Evolutionary conservation across 2,329 filamentous ascomycete genomes (phyloP).

Genomic region (Trichoderma asperellum): DNA sequence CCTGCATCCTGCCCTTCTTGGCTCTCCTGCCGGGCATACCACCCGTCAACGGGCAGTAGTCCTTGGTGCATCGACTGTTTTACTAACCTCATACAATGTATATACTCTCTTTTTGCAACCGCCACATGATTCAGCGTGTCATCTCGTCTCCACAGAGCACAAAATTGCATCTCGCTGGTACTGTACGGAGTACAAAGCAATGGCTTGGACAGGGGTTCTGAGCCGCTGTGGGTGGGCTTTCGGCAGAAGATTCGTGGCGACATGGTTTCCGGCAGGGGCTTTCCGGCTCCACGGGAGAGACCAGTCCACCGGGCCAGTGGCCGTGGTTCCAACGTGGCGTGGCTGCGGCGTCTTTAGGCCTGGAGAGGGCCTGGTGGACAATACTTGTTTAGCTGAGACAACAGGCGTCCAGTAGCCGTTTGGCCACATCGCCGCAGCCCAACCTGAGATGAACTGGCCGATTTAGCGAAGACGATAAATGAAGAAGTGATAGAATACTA

Average conservation of each 20-base stretch:
- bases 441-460: background rate
- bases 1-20: background rate
- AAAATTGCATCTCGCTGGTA: background rate
- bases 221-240: conserved; percentile 23
- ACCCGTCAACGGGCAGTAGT: background rate
- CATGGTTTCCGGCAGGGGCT: conserved; percentile 37
- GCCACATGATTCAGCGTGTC: conserved; percentile 15
- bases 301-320: conserved; percentile 18
- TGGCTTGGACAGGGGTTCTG: conserved; percentile 7
- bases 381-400: conserved; percentile 20
- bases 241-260: conserved; percentile 27
- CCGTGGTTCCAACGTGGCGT: conserved; percentile 16
- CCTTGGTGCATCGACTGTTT: background rate
- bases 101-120: background rate
- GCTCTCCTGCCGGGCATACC: background rate
- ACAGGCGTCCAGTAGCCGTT: conserved; percentile 14
- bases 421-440: conserved; percentile 3
- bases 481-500: background rate
- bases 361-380: background rate
- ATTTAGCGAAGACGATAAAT: background rate
- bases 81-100: background rate
- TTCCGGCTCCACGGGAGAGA: conserved; percentile 39
- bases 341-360: background rate
- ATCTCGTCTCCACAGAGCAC: background rate
- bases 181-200: background rate